Evolutionary conservation across 2,329 filamentous ascomycete genomes (phyloP), one percentile per base, ranked within the genome.

Genomic region (Dothistroma septosporum): DNA sequence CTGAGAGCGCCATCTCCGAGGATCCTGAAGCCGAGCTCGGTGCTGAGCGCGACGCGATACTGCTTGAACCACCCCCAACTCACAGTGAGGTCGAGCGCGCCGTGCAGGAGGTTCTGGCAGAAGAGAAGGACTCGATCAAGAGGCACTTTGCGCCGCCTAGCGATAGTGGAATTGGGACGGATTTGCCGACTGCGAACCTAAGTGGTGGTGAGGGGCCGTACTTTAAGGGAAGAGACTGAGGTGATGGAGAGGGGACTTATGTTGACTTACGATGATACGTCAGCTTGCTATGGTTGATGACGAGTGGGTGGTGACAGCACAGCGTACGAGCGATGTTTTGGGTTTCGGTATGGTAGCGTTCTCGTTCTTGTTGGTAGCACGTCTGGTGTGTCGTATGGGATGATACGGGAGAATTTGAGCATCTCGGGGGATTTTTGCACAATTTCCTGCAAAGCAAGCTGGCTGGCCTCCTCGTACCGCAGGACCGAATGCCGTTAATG

Each of bases 91-190:
- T 61, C 60, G 7, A 59, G 55, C 47, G 59, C 55, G 21, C 58
- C 32, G 33, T 53, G 31, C 24, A 32, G 50, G 50, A 53, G 31
- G 50, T 53, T 10, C n/a, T 53, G 28, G 28, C 28, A 16, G 50
- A 53, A 19, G 65, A 67, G 53, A 48, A 63, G 41, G 64, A 68
- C 61, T 50, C 61, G 5, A 59, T 58, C 12, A 41, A 33, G 41
- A 32, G 57, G n/a, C 52, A 53, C 32, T 75, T 68, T 55, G 71
- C 72, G 33, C 72, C 72, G 21, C 73, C 73, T 5, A 75, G 73
- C 56, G 74, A 76, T 67, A 75, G 74, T 71, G 74, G 73, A n/a
- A 63, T 76, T 37, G 74, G 74, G 28, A 74, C 73, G 32, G 73
- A 75, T 57, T 68, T 74, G 64, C 74, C 73, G 33, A 75, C 73